These are phyloP conservation scores for Lactarius vividus DNA, from an alignment of 768 basidiomycete species.

Conservation along the genomic window DNA sequence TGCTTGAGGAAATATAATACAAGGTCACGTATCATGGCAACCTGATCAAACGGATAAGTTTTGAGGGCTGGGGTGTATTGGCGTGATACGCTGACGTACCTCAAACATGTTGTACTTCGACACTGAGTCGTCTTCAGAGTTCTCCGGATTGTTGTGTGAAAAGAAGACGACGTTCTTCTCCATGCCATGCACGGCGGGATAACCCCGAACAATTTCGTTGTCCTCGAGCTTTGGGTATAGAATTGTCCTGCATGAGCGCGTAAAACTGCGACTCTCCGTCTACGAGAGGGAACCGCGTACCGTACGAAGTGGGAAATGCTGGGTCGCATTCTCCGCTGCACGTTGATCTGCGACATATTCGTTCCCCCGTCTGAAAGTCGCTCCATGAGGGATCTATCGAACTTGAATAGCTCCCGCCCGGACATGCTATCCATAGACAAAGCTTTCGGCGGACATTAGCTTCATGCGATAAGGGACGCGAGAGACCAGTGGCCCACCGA, in stretches of 20 bases:
- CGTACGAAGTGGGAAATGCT: constrained; percentile 60
- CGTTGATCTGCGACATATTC: constrained; percentile 65
- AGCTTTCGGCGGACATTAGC: constrained; percentile 38
- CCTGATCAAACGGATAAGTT: constrained; percentile 24
- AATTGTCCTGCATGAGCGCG: constrained; percentile 41
- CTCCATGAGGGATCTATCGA: constrained; percentile 73
- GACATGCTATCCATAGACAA: constrained; percentile 66
- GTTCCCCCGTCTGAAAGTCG: constrained; percentile 56
- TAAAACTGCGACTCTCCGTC: not conserved
- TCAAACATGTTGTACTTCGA: constrained; percentile 70
- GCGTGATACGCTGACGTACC: constrained; percentile 37
- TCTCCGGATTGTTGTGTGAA: constrained; percentile 59
- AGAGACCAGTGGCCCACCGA: constrained; percentile 39
- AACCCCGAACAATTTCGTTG: constrained; percentile 47
- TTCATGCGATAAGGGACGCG: not conserved
- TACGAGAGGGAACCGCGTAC: constrained; percentile 33
- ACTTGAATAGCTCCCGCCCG: constrained; percentile 55
- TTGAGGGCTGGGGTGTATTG: not conserved
- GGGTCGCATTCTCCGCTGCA: constrained; percentile 77
- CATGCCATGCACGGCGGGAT: constrained; percentile 61
- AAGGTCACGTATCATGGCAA: constrained; percentile 50
- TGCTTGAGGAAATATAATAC: constrained; percentile 54
- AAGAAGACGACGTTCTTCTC: constrained; percentile 65
- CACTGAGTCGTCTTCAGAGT: constrained; percentile 56
- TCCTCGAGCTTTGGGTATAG: constrained; percentile 63